These are phyloP conservation scores for Neofusicoccum kwambonambiense DNA, from an alignment of 2,329 filamentous ascomycete species.

Conservation along the genomic window DNA sequence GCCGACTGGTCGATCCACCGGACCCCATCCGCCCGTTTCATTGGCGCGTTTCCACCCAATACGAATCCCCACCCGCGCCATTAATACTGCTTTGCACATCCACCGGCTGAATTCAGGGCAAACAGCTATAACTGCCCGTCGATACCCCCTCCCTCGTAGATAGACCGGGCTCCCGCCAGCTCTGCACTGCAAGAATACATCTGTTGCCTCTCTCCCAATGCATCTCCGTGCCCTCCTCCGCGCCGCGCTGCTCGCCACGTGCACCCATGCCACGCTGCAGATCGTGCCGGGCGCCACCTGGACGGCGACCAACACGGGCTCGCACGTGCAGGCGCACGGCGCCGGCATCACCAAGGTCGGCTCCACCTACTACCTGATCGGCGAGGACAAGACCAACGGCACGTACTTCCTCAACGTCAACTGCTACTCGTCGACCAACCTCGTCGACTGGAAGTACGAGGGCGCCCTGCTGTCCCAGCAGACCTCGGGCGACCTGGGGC, in stretches of 20 bases:
- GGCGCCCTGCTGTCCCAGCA: slow-evolving; percentile 58
- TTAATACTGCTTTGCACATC: no score
- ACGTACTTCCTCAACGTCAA: slow-evolving; percentile 63
- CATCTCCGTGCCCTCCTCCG: background rate
- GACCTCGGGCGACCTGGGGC: slow-evolving; percentile 57
- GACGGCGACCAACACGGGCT: slow-evolving; percentile 43
- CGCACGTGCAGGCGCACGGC: slow-evolving; percentile 66
- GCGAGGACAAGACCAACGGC: slow-evolving; percentile 67
- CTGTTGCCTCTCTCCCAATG: background rate
- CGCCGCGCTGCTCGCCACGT: slow-evolving; percentile 23
- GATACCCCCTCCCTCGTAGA: background rate
- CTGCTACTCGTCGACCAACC: slow-evolving; percentile 63
- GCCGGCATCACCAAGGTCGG: slow-evolving; percentile 61
- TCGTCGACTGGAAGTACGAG: slow-evolving; percentile 64
- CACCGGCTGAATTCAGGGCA: no score
- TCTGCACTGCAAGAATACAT: no score
- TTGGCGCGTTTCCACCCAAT: no score
- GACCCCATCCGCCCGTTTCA: no score
- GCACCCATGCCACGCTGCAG: slow-evolving; percentile 33
- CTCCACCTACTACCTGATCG: slow-evolving; percentile 64
- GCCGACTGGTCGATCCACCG: no score
- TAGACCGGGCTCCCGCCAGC: no score
- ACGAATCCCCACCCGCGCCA: no score
- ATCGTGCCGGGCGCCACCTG: slow-evolving; percentile 41
- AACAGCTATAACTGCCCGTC: background rate